Conservation (phyloP, 1,284 basidiomycete species). For the Microbotryum scabiosae region DNA sequence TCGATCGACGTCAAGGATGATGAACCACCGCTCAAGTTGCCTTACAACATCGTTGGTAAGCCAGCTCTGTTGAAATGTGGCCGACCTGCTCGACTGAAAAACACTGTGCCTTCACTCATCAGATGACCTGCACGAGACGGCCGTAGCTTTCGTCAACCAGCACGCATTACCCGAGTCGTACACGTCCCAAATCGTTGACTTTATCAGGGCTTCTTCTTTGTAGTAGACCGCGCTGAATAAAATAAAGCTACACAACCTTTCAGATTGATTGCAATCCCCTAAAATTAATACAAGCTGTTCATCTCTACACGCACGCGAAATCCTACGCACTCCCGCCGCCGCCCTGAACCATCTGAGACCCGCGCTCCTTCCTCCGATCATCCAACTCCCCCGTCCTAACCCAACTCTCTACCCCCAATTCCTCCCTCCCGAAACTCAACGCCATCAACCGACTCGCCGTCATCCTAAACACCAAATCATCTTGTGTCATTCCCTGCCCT, state of each 20-base stretch:
- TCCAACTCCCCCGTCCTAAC: conserved; percentile 32
- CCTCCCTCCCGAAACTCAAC: conserved; percentile 38
- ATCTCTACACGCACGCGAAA: too few relatives aligned
- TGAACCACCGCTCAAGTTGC: conserved; percentile 81
- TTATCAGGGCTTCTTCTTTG: conserved; percentile 49
- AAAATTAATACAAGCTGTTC: too few relatives aligned
- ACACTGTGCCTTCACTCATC: not conserved
- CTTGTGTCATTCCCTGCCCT: conserved; percentile 31
- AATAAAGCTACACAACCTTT: too few relatives aligned
- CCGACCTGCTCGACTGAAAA: not conserved
- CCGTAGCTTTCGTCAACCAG: conserved; percentile 71
- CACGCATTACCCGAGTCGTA: conserved; percentile 77
- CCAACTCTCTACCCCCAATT: conserved; percentile 44
- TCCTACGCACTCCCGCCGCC: not conserved
- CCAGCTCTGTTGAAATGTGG: not conserved
- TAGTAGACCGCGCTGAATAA: not conserved
- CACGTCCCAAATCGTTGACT: conserved; percentile 82
- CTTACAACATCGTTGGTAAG: conserved; percentile 57
- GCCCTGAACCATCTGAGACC: too few relatives aligned
- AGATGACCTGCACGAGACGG: conserved; percentile 79
- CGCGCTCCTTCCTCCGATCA: conserved; percentile 27
- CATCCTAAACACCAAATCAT: conserved; percentile 35
- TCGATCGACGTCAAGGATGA: conserved; percentile 95
- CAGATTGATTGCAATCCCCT: too few relatives aligned
- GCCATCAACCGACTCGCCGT: conserved; percentile 39